These are phyloP conservation scores for Scheffersomyces ergatensis DNA, from an alignment of 805 yeast species.

Conservation along the genomic window DNA sequence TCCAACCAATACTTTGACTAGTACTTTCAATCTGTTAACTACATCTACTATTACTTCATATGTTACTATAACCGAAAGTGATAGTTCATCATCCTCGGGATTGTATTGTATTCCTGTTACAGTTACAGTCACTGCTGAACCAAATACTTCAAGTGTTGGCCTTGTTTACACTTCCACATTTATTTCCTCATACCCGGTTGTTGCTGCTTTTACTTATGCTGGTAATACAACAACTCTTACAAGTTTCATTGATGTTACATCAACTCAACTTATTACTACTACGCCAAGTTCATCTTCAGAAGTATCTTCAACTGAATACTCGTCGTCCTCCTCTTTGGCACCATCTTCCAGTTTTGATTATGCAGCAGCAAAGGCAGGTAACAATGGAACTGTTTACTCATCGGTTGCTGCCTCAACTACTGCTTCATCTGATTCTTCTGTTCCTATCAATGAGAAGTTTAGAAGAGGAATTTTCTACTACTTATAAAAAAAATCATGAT, in stretches of 20 bases:
- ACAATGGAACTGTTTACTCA: background rate
- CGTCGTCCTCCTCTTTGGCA: background rate
- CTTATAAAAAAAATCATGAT: too few relatives aligned
- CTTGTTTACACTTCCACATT: background rate
- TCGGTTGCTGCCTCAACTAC: background rate
- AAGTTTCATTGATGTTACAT: background rate
- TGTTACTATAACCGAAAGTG: background rate
- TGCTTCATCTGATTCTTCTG: background rate
- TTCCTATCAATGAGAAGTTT: background rate
- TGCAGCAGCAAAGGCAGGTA: background rate
- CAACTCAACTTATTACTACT: background rate
- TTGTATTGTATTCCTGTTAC: background rate
- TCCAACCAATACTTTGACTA: background rate
- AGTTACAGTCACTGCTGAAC: background rate
- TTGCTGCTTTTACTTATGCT: background rate
- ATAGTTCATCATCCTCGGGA: background rate
- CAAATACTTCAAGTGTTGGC: background rate
- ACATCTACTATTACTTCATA: background rate
- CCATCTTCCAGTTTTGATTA: background rate
- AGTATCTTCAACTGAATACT: background rate
- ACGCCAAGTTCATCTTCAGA: background rate
- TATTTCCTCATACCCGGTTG: background rate
- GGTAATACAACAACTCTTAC: background rate
- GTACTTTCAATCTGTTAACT: background rate
- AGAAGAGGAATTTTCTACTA: background rate